Conservation (phyloP, 257 asterid species). For the Voacanga thouarsii region DNA sequence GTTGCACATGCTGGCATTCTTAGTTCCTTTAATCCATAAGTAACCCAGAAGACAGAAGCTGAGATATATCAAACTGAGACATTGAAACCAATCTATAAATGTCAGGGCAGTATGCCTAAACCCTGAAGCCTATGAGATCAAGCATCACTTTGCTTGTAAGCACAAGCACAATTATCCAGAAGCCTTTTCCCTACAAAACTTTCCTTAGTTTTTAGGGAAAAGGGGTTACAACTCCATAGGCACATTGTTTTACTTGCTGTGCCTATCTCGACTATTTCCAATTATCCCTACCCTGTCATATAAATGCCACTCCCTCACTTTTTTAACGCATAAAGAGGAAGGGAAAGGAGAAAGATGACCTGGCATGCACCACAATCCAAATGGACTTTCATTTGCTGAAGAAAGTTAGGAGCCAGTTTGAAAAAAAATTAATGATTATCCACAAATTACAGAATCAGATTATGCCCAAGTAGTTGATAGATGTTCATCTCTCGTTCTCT, state of each 20-base stretch:
- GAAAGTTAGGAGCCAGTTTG: too few species aligned
- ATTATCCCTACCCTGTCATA: background rate
- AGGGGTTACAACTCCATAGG: background rate
- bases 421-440: background rate
- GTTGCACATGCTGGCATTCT: background rate
- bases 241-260: background rate
- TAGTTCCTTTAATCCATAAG: background rate
- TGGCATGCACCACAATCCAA: background rate
- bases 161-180: background rate
- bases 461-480: background rate
- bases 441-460: background rate
- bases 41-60: too few species aligned
- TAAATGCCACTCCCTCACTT: background rate
- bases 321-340: background rate
- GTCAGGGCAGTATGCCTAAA: background rate
- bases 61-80: background rate
- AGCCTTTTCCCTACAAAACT: background rate
- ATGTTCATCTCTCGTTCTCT: background rate
- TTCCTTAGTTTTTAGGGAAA: too few species aligned
- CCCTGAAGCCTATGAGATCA: background rate
- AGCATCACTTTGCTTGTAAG: background rate
- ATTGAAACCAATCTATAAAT: background rate
- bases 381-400: too few species aligned
- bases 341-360: background rate
- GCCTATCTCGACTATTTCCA: background rate